Evolutionary conservation across 805 yeast genomes (phyloP), one percentile per base, ranked within the genome.

Genomic region (Metschnikowia vanudenii): DNA sequence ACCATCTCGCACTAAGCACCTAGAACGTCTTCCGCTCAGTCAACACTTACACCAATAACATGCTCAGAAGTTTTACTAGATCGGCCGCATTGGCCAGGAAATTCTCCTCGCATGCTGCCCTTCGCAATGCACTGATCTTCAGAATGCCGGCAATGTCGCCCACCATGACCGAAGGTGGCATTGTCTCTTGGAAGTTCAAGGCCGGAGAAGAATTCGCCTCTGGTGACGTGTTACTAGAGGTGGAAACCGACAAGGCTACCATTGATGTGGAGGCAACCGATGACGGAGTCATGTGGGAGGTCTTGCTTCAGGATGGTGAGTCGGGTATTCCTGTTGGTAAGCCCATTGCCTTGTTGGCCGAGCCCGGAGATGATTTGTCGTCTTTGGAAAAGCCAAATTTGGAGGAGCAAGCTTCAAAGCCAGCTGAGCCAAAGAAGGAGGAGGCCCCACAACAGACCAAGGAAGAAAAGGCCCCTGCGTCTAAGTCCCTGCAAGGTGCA

Each of bases 101-200:
- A 43, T 63, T 79, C 54, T 72, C 68, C 50, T 41, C 52, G 13
- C 50, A 64, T n/a, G 46, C 55, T 11, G 41, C 47, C 5, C 52
- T 54, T 40, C 37, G 43, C 34, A 76, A 69, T 2, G 81, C 78
- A 4, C 61, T 70, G 17, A 67, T 73, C 31, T 89, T 88, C 70
- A 82, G 75, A 44, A 92, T 92, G 98, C 99, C 99, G 3, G 97
- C 99, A 20, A 88, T 92, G 97, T 91, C 97, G 4, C 99, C 99
- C 36, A 92, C 99, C 6, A 92, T 92, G 99, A 89, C 90, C 26
- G 88, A 84, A 62, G 99, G 99, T 34, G 97, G 96, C 5, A 79
- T 92, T 53, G 88, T 89, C 11, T 76, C 81, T 45, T 92, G 99
- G 99, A 87, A 88, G 63, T 75, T 83, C 59, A 83, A 90, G 64